phyloP scores from a whole-genome alignment of 768 basidiomycete species.

The Coprinellus micaceus region DNA sequence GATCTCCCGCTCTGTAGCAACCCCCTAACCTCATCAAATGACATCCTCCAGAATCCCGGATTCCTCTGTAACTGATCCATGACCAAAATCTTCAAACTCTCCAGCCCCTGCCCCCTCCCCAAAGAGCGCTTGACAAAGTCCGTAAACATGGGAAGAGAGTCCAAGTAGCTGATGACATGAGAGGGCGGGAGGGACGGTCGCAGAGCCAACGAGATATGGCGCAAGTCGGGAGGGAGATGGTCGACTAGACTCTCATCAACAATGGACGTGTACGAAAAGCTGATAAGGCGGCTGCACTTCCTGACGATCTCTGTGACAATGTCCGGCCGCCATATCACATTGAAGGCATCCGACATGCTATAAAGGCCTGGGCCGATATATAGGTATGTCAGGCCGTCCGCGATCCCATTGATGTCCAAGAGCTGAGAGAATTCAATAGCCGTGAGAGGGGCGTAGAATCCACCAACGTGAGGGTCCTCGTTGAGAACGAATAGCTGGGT shows the following conservation, averaged over 20 bases:
- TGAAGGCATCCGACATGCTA: neutral
- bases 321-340: constrained; percentile 5
- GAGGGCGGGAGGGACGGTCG: neutral
- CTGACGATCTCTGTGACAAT: constrained; percentile 7
- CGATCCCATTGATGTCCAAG: constrained; percentile 3
- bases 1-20: neutral
- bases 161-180: neutral
- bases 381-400: neutral
- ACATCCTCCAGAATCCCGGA: constrained; percentile 9
- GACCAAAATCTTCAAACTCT: neutral
- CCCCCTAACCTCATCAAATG: constrained; percentile 3
- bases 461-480: neutral
- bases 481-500: constrained; percentile 4
- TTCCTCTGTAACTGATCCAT: constrained; percentile 8
- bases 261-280: constrained; percentile 7
- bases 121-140: neutral
- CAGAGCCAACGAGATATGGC: neutral
- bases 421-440: neutral
- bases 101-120: neutral
- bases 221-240: neutral
- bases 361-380: constrained; percentile 8
- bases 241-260: neutral
- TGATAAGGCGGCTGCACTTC: neutral
- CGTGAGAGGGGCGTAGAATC: neutral
- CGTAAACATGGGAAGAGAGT: neutral